Percentiles rank a stretch among this genome's conserved stretches.
Evolutionary conservation across 441 rosid genomes (phyloP).

Genomic region (Croton setiger): DNA sequence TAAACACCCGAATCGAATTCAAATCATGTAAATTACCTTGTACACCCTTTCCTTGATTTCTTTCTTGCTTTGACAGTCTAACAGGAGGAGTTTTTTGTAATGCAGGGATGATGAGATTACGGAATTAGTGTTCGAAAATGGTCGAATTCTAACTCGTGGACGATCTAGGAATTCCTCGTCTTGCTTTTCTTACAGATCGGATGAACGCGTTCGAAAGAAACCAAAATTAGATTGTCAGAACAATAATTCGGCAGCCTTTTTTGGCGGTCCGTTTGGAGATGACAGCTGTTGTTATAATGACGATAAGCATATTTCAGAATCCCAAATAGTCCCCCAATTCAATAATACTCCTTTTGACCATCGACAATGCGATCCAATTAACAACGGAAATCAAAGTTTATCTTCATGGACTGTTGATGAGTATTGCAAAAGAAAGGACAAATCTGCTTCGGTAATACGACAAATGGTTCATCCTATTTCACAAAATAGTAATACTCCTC

Average conservation of each 20-base stretch:
- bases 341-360: background rate
- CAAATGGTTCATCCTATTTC: constrained; percentile 1
- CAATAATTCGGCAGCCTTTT: constrained; percentile 13
- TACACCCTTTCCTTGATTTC: too few relatives aligned
- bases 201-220: constrained; percentile 9
- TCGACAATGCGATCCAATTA: background rate
- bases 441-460: constrained; percentile 3
- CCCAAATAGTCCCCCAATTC: constrained; percentile 38
- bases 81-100: background rate
- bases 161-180: constrained; percentile 16
- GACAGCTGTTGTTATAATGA: background rate
- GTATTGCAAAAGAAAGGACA: constrained; percentile 10
- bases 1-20: background rate
- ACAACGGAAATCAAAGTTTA: background rate
- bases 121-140: constrained; percentile 44
- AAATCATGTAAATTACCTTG: too few relatives aligned
- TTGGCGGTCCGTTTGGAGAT: constrained; percentile 3
- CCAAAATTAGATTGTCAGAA: constrained; percentile 3
- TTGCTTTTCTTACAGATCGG: background rate
- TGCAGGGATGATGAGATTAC: constrained; percentile 35
- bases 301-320: constrained; percentile 21
- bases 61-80: background rate
- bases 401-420: background rate
- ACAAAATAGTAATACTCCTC: constrained; percentile 16
- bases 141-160: constrained; percentile 26